These are phyloP conservation scores for Taiozyma sp. DNA, from an alignment of 1,139 yeast species.

Conservation along the genomic window DNA sequence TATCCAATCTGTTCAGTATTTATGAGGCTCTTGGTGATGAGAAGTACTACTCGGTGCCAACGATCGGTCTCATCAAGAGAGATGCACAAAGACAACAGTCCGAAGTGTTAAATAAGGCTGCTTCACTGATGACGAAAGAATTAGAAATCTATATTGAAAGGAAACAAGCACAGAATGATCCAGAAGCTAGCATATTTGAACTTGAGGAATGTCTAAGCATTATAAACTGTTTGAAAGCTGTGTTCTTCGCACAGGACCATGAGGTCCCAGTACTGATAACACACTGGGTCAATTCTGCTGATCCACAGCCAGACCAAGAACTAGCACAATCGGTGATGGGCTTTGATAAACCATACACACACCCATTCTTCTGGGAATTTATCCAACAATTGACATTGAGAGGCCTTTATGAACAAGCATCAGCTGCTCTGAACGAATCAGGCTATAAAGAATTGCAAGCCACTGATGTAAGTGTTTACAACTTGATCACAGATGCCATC, in stretches of 20 bases:
- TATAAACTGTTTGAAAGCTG: constrained; percentile 51
- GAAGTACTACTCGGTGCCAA: constrained; percentile 30
- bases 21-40: constrained; percentile 34
- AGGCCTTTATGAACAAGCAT: constrained; percentile 57
- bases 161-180: constrained; percentile 13
- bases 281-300: constrained; percentile 65
- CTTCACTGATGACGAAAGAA: constrained; percentile 29
- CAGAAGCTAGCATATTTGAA: constrained; percentile 29
- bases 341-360: constrained; percentile 41
- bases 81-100: constrained; percentile 28
- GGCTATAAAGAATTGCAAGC: constrained; percentile 34
- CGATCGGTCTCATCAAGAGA: constrained; percentile 32
- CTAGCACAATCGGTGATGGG: constrained; percentile 40
- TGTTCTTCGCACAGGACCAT: constrained; percentile 42
- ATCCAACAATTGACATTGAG: constrained; percentile 52
- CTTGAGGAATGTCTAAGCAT: constrained; percentile 45
- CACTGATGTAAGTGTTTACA: constrained; percentile 28
- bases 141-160: constrained; percentile 29
- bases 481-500: constrained; percentile 44
- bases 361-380: constrained; percentile 60
- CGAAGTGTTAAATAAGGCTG: constrained; percentile 29
- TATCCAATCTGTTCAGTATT: constrained; percentile 32
- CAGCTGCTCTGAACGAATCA: constrained; percentile 36
- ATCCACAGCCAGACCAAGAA: constrained; percentile 49
- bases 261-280: constrained; percentile 36